Evolutionary conservation across 306 rosid species (phyloP).

Genomic region (Vigna hirtella): DNA sequence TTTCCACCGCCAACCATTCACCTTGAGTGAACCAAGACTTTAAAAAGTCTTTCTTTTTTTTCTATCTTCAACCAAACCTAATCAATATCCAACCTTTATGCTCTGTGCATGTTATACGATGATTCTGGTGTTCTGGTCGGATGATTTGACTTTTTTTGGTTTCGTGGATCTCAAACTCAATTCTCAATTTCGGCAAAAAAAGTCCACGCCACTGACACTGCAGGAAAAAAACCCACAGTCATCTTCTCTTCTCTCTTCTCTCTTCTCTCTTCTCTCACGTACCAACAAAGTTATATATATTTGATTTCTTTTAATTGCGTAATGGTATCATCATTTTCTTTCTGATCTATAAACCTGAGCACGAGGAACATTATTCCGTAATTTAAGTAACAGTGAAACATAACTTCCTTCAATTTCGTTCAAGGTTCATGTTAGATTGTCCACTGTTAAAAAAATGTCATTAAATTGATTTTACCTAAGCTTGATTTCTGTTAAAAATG

Average conservation of each 20-base stretch:
- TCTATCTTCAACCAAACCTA: neutral
- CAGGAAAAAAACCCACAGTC: neutral
- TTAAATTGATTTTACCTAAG: no score
- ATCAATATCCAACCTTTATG: neutral
- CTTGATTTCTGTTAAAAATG: no score
- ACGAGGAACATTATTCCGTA: neutral
- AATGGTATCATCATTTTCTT: neutral
- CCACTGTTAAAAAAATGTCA: no score
- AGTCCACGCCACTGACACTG: conserved; percentile 68
- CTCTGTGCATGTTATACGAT: neutral
- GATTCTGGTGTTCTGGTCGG: conserved; percentile 1
- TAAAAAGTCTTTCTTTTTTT: neutral
- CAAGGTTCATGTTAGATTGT: no score
- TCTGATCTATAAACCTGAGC: neutral
- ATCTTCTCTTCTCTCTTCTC: conserved; percentile 9
- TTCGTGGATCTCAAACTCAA: conserved; percentile 71
- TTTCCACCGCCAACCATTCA: conserved; percentile 61
- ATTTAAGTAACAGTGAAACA: neutral
- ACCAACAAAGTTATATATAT: neutral
- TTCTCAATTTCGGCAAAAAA: conserved; percentile 59
- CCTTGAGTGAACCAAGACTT: neutral
- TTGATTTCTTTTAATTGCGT: neutral
- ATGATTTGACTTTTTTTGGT: conserved; percentile 13
- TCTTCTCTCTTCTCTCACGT: neutral
- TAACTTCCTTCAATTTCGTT: neutral